Percentiles rank a stretch among this genome's conserved stretches.
phyloP scores from a whole-genome alignment of 2,329 filamentous ascomycete species.

The Stagonosporopsis tanaceti region DNA sequence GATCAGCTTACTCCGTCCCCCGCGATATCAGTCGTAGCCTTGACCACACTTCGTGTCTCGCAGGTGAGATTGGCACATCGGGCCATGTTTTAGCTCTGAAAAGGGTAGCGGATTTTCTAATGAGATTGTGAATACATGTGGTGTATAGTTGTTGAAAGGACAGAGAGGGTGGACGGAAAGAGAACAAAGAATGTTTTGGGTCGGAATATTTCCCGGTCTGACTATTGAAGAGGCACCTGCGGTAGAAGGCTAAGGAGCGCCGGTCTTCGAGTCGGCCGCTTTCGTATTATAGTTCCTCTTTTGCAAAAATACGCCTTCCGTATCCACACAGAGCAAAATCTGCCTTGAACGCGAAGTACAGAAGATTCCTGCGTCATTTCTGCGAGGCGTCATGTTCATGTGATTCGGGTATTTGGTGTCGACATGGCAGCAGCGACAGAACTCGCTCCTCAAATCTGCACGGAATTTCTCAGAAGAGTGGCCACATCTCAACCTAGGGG shows the following conservation, averaged over 20 bases:
- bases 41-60: constrained; percentile 6
- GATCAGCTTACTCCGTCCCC: constrained; percentile 22
- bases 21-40: constrained; percentile 23
- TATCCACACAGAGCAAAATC: background rate
- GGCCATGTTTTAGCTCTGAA: background rate
- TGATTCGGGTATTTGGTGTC: background rate
- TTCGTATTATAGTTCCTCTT: background rate
- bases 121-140: background rate
- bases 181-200: background rate
- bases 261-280: background rate
- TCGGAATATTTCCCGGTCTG: background rate
- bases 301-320: background rate
- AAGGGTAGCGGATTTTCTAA: too few relatives aligned
- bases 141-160: background rate
- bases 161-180: background rate
- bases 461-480: background rate
- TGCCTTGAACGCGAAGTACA: background rate
- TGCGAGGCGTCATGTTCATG: background rate
- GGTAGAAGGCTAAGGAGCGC: too few relatives aligned
- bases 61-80: constrained; percentile 13
- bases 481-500: background rate
- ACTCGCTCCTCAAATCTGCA: background rate
- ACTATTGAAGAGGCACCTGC: background rate
- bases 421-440: background rate
- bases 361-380: background rate